Evolutionary conservation across 2,329 filamentous ascomycete species (phyloP).

Genomic region (Teratosphaeriaceae sp.): DNA sequence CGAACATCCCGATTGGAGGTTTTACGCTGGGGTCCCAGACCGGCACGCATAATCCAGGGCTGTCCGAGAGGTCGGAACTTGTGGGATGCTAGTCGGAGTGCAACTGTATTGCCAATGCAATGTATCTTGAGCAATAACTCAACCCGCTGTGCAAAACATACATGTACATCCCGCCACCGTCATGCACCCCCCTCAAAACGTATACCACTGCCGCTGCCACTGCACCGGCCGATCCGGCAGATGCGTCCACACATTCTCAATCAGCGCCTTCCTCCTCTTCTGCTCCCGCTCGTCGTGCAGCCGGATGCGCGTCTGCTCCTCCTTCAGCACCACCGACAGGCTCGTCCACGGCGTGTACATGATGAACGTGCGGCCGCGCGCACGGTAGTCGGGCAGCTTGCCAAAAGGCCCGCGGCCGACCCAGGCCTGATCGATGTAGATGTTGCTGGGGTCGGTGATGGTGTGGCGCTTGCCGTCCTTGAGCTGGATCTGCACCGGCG

Average conservation of each 20-base stretch:
- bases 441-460: conserved; percentile 66
- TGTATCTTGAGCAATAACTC: neutral
- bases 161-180: neutral
- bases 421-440: conserved; percentile 93
- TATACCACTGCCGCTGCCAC: conserved; percentile 78
- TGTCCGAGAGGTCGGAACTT: too few species aligned
- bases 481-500: conserved; percentile 56
- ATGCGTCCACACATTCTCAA: conserved; percentile 74
- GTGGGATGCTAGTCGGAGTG: too few species aligned
- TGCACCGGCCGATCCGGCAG: conserved; percentile 79
- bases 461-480: conserved; percentile 68
- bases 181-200: conserved; percentile 38
- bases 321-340: conserved; percentile 76
- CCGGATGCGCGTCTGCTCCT: conserved; percentile 83
- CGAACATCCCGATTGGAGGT: too few species aligned
- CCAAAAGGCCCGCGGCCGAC: conserved; percentile 68
- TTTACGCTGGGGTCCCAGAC: too few species aligned
- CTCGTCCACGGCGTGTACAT: conserved; percentile 68
- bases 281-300: conserved; percentile 70
- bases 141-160: too few species aligned
- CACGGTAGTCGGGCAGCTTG: conserved; percentile 61
- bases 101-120: neutral
- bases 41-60: too few species aligned
- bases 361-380: conserved; percentile 62
- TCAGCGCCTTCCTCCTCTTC: conserved; percentile 66